Percentiles rank a stretch among this genome's conserved stretches.
Conservation (phyloP, 495 filamentous ascomycete species). For the Talaromyces borbonicus region DNA sequence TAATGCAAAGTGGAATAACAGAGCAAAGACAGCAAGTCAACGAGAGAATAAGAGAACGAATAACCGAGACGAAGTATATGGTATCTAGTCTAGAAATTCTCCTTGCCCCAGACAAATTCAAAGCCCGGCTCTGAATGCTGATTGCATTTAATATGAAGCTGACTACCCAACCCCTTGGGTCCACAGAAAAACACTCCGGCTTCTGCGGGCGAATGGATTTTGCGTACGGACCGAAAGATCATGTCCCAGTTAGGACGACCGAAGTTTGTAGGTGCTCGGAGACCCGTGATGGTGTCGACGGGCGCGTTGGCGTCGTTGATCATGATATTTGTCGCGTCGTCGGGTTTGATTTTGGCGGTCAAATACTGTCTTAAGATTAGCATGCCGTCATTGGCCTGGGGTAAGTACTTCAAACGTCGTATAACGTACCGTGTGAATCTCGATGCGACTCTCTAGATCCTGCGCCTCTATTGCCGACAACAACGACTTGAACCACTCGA, state of each 20-base stretch:
- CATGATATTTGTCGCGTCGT: conserved; percentile 76
- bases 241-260: conserved; percentile 74
- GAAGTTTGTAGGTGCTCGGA: conserved; percentile 67
- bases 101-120: conserved; percentile 63
- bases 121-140: conserved; percentile 67
- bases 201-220: conserved; percentile 60
- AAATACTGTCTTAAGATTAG: conserved; percentile 40
- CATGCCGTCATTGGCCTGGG: conserved; percentile 1
- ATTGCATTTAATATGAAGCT: conserved; percentile 66
- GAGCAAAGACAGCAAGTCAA: no score
- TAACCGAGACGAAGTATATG: no score
- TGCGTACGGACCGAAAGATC: conserved; percentile 64
- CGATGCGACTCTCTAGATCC: conserved; percentile 69
- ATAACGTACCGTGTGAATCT: conserved; percentile 47
- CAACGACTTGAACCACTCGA: conserved; percentile 74
- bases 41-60: no score
- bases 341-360: conserved; percentile 66
- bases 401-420: neutral
- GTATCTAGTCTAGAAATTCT: conserved; percentile 70
- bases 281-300: conserved; percentile 65
- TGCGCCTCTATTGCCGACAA: conserved; percentile 74
- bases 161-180: conserved; percentile 58
- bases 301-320: conserved; percentile 75
- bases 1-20: no score
- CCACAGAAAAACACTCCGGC: conserved; percentile 77